Conservation (phyloP, 805 yeast species). For the Lachancea waltii region DNA sequence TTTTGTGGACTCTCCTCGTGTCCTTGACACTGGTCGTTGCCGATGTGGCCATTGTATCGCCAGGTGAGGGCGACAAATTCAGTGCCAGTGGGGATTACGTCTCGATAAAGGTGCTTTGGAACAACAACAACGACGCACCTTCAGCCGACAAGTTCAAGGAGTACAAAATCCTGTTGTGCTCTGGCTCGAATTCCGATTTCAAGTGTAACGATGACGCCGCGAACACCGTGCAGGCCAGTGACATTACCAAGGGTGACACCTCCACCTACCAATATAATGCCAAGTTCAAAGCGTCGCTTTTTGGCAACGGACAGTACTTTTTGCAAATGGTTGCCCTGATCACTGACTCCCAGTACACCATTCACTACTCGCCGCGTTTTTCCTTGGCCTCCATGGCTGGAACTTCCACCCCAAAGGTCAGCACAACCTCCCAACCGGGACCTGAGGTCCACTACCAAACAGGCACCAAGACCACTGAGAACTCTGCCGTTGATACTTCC, state of each 20-base stretch:
- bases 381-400: conserved; percentile 69
- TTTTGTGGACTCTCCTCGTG: conserved; percentile 6
- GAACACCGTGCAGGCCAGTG: conserved; percentile 24
- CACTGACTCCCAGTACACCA: conserved; percentile 51
- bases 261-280: conserved; percentile 36
- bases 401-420: conserved; percentile 42
- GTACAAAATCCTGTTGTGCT: conserved; percentile 54
- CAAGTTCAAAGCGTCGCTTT: conserved; percentile 37
- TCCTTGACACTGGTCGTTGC: conserved; percentile 4
- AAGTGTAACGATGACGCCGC: conserved; percentile 34
- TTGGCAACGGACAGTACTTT: conserved; percentile 62
- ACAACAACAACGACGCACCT: conserved; percentile 47
- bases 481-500: conserved; percentile 36
- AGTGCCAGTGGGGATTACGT: conserved; percentile 26
- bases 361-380: conserved; percentile 65
- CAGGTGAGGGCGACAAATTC: conserved; percentile 18
- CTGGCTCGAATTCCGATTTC: conserved; percentile 55
- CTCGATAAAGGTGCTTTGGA: conserved; percentile 41
- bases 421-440: conserved; percentile 39
- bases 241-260: conserved; percentile 21
- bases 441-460: conserved; percentile 33
- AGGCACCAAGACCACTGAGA: conserved; percentile 31
- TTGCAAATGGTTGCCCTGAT: conserved; percentile 56
- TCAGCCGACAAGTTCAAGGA: conserved; percentile 37
- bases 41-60: conserved; percentile 25